Conservation (phyloP, 2,329 filamentous ascomycete genomes). For the Penicillium rolfsii region DNA sequence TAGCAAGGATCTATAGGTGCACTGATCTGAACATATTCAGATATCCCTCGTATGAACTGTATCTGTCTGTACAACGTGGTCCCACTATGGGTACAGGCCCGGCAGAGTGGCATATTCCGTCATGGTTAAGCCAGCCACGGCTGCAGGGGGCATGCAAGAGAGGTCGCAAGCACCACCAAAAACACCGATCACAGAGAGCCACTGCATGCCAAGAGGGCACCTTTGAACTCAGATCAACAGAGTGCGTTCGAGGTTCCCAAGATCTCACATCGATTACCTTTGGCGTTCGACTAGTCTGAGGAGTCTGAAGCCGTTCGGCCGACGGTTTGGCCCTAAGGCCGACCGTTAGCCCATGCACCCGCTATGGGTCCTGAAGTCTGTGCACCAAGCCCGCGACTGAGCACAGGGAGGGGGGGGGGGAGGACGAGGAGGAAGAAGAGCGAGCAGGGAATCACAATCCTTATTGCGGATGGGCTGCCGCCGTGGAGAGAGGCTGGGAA, state of each 20-base stretch:
- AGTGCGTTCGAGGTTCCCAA: slow-evolving; percentile 18
- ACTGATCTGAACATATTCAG: no score
- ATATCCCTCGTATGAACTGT: slow-evolving; percentile 3
- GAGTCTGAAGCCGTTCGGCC: slow-evolving; percentile 10
- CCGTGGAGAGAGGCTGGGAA: slow-evolving; percentile 11
- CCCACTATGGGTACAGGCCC: neutral
- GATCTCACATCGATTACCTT: slow-evolving; percentile 27
- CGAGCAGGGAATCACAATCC: neutral
- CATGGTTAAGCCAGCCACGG: slow-evolving; percentile 3
- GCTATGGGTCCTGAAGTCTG: slow-evolving; percentile 24
- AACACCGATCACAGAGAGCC: neutral
- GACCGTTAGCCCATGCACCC: slow-evolving; percentile 29
- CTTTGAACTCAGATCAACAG: slow-evolving; percentile 13
- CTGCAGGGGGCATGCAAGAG: neutral
- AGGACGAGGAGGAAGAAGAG: neutral
- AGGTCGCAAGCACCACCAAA: neutral
- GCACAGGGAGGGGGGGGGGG: neutral
- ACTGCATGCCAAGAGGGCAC: slow-evolving; percentile 2
- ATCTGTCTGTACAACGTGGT: neutral
- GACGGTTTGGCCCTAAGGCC: slow-evolving; percentile 18
- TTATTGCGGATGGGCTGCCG: neutral
- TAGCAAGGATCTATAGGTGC: neutral
- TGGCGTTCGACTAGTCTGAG: slow-evolving; percentile 10
- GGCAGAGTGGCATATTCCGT: neutral
- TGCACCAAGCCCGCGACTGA: slow-evolving; percentile 14